Conservation (phyloP, 1,284 basidiomycete species). For the Hemileia vastatrix region DNA sequence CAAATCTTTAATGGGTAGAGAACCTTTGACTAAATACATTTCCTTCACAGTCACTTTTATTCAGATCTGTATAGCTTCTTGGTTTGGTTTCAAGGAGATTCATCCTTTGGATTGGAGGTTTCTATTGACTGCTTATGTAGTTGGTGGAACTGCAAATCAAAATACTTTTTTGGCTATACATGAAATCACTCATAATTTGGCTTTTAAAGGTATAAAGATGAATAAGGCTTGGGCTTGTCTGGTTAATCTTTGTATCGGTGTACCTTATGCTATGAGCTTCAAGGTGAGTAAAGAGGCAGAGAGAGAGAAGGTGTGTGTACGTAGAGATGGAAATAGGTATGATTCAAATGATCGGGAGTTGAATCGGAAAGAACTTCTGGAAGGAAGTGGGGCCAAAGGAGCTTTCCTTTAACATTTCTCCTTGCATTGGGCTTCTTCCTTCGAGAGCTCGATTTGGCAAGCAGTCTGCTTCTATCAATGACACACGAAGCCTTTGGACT, state of each 20-base stretch:
- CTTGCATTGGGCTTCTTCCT: too few species aligned
- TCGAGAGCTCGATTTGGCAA: too few species aligned
- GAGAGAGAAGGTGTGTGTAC: too few species aligned
- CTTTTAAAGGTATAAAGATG: constrained; percentile 68
- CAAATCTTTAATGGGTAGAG: constrained; percentile 90
- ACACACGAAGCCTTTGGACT: too few species aligned
- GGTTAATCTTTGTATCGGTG: constrained; percentile 82
- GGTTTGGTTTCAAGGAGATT: constrained; percentile 58
- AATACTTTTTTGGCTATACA: constrained; percentile 95
- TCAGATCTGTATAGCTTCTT: constrained; percentile 62
- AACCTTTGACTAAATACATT: constrained; percentile 78
- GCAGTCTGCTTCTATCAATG: too few species aligned
- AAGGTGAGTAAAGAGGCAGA: too few species aligned
- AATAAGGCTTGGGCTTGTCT: constrained; percentile 83
- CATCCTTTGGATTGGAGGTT: constrained; percentile 63
- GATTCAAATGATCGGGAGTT: too few species aligned
- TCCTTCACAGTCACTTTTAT: constrained; percentile 66
- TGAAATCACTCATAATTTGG: constrained; percentile 95
- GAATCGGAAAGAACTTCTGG: too few species aligned
- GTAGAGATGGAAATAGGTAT: too few species aligned
- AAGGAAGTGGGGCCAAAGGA: too few species aligned
- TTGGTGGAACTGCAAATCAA: constrained; percentile 95
- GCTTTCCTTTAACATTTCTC: too few species aligned
- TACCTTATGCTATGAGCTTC: constrained; percentile 91
- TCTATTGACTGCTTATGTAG: constrained; percentile 64